Evolutionary conservation across 2,329 filamentous ascomycete species (phyloP), one percentile per base, ranked within the genome.

Genomic region (Fusarium incarnatum): DNA sequence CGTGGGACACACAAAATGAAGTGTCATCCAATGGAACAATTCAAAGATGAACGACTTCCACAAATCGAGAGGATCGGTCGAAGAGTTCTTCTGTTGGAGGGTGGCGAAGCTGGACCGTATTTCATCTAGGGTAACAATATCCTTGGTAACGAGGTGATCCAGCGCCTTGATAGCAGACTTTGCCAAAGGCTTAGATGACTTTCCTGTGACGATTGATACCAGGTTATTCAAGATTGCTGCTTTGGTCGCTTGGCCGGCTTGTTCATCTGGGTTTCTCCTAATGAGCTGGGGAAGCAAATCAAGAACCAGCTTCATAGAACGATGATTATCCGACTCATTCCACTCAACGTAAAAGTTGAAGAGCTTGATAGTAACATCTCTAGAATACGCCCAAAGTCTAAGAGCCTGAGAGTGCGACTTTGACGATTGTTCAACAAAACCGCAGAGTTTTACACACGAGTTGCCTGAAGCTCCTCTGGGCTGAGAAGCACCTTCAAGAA

Each of bases 101-200:
- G 76, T 68, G 11, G 79, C 70, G 68, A 87, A 88, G 25, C 79
- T 81, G 18, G 74, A 71, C 13, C 80, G 77, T 32, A 88, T 77
- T 61, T 87, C 80, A 59, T 81, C 75, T 59, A 86, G 73, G 72
- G 80, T 81, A 27, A 91, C 79, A 15, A 90, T 82, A 4, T 83
- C 81, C 76, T 92, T 93, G 49, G 83, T 81, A 6, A 94, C 76
- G 60, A 94, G 86, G 73, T 90, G 86, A 49, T 91, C 89, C 40
- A 93, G 80, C 18, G 87, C 87, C 74, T 90, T 89, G 65, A 94
- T 86, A 9, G 90, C 88, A 37, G 91, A 91, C 76, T 93, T 93
- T 42, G 89, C 88, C 54, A 90, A 83, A 12, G 89, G 86, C 68
- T 87, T 89, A 18, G 88, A 84, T 34, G 88, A 88, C 64, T 87